These are phyloP conservation scores for Coleophoma crateriformis DNA, from an alignment of 2,329 filamentous ascomycete species.

Conservation along the genomic window DNA sequence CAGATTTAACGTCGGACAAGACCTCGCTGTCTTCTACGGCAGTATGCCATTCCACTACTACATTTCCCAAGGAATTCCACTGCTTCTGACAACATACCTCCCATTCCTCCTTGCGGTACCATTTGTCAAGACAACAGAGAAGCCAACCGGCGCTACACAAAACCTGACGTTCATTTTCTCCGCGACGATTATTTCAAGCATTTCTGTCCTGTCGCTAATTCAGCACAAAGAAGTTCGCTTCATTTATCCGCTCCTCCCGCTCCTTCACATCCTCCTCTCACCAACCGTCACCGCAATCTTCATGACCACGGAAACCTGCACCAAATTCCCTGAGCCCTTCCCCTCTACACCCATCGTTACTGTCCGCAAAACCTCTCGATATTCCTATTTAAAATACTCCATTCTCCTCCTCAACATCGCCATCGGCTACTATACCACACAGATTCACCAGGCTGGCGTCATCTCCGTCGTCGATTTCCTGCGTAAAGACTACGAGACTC, in stretches of 20 bases:
- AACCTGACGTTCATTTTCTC: conserved; percentile 38
- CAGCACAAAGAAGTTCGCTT: conserved; percentile 97
- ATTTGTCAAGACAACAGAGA: conserved; percentile 40
- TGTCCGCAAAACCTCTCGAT: conserved; percentile 33
- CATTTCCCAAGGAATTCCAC: conserved; percentile 79
- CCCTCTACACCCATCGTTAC: conserved; percentile 21
- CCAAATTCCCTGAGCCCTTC: conserved; percentile 13
- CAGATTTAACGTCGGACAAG: conserved; percentile 84
- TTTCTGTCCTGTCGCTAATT: conserved; percentile 65
- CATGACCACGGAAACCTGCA: conserved; percentile 20
- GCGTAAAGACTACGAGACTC: conserved; percentile 62
- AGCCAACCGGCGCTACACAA: conserved; percentile 25
- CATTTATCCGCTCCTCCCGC: conserved; percentile 84
- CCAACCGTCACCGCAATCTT: conserved; percentile 63
- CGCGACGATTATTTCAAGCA: conserved; percentile 56
- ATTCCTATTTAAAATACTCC: conserved; percentile 48
- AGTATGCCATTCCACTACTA: conserved; percentile 91
- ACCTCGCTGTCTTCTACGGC: conserved; percentile 88
- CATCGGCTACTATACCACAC: conserved; percentile 68
- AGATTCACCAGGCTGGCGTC: conserved; percentile 76
- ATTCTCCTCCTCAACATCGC: conserved; percentile 61
- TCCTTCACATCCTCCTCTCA: conserved; percentile 77
- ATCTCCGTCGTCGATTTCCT: conserved; percentile 70
- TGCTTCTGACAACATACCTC: conserved; percentile 77
- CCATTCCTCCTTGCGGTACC: conserved; percentile 65